A percentile compares a stretch with the other conserved stretches of the same genome.
phyloP scores from a whole-genome alignment of 2,329 filamentous ascomycete genomes.

The Cadophora sp. region DNA sequence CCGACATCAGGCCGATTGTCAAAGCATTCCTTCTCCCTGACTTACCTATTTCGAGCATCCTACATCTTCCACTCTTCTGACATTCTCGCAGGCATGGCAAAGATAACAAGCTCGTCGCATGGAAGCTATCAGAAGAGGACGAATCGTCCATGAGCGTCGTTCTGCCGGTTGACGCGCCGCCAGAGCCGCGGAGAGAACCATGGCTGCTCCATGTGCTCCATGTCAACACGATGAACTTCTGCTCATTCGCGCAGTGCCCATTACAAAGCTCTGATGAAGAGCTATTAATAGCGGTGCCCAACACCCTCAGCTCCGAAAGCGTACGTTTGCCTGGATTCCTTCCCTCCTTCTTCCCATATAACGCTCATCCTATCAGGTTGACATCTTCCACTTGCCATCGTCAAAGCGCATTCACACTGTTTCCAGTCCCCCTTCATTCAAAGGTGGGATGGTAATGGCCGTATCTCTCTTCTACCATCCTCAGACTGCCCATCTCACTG shows the following conservation, averaged over 20 bases:
- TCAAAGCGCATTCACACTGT: constrained; percentile 71
- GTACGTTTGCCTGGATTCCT: constrained; percentile 51
- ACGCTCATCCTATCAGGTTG: constrained; percentile 58
- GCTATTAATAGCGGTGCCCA: constrained; percentile 80
- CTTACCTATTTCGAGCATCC: background rate
- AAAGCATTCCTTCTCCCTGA: background rate
- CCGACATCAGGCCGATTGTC: background rate
- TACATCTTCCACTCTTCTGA: constrained; percentile 14
- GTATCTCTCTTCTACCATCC: constrained; percentile 64
- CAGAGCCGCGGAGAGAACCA: constrained; percentile 64
- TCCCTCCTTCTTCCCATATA: constrained; percentile 4
- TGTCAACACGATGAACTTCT: constrained; percentile 96
- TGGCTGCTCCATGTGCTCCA: constrained; percentile 86
- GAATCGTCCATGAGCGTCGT: constrained; percentile 70
- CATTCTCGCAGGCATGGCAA: constrained; percentile 77
- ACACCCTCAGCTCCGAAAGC: constrained; percentile 74
- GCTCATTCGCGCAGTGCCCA: constrained; percentile 67
- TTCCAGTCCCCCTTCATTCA: constrained; percentile 51
- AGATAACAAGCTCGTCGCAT: constrained; percentile 85
- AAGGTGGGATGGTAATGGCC: constrained; percentile 89
- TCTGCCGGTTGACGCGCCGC: constrained; percentile 72
- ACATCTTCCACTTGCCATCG: constrained; percentile 83
- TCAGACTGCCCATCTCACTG: constrained; percentile 56
- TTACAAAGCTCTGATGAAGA: constrained; percentile 43
- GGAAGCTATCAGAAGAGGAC: constrained; percentile 71